Conservation (phyloP, 345 rosid species). For the Lepidium africanum region DNA sequence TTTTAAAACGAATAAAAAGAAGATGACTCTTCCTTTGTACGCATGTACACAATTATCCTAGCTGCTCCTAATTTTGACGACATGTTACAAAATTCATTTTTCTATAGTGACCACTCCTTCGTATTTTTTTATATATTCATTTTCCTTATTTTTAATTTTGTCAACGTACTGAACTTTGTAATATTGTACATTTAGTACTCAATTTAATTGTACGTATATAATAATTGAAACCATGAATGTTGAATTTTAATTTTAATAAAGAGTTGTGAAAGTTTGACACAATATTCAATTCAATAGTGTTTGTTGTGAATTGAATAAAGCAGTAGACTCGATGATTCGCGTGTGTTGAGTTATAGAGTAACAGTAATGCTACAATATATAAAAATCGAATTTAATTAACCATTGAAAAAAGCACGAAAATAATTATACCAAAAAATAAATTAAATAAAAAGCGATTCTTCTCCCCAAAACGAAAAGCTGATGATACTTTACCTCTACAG, state of each 20-base stretch:
- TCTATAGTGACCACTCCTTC: constrained; percentile 12
- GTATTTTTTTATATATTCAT: not conserved
- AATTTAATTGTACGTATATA: no score
- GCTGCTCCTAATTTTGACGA: constrained; percentile 20
- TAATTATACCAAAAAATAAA: no score
- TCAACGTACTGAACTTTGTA: no score
- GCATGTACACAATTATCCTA: constrained; percentile 32
- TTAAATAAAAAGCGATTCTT: not conserved
- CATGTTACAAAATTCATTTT: constrained; percentile 5
- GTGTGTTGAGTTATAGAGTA: not conserved
- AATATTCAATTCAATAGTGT: not conserved
- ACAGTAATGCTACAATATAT: not conserved
- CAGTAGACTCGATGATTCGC: not conserved
- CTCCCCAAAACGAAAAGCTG: constrained; percentile 22
- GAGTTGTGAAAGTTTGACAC: not conserved
- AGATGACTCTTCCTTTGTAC: constrained; percentile 31
- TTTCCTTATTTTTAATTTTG: not conserved
- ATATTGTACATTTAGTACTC: no score
- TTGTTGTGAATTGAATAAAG: not conserved
- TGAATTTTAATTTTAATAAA: not conserved
- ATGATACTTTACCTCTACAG: constrained; percentile 33
- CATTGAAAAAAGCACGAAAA: constrained; percentile 11
- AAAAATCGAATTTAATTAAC: not conserved
- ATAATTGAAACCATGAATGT: no score
- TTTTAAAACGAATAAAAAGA: constrained; percentile 14